Percentiles rank a stretch among this genome's conserved stretches.
Conservation (phyloP, 2,329 filamentous ascomycete genomes). For the Aspergillus clavatus region DNA sequence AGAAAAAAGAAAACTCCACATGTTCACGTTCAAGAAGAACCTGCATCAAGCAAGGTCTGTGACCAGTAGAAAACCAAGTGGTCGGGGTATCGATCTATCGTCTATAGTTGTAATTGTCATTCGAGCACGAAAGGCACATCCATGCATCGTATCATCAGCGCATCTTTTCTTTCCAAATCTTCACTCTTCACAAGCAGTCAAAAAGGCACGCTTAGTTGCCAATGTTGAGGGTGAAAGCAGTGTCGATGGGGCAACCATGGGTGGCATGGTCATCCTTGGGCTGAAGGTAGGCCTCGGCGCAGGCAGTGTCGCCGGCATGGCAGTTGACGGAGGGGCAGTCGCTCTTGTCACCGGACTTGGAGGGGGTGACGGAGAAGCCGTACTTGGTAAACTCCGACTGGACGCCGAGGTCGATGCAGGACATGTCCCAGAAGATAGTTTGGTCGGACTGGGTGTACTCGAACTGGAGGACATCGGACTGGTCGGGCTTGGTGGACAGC, state of each 20-base stretch:
- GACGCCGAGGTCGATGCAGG: slow-evolving; percentile 30
- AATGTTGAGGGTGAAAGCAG: slow-evolving; percentile 31
- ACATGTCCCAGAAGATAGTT: slow-evolving; percentile 37
- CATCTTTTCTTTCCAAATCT: neutral
- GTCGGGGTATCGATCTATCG: neutral
- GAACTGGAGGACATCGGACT: slow-evolving; percentile 40
- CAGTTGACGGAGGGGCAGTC: slow-evolving; percentile 36
- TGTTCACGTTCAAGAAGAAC: neutral
- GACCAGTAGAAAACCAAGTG: neutral
- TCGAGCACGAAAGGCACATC: too few species aligned
- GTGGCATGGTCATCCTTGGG: slow-evolving; percentile 40
- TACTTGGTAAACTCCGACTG: slow-evolving; percentile 28
- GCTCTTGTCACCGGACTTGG: slow-evolving; percentile 15
- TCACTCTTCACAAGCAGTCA: neutral
- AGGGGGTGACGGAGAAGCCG: slow-evolving; percentile 34
- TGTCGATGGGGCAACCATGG: slow-evolving; percentile 35
- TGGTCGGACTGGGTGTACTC: slow-evolving; percentile 31
- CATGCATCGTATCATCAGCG: neutral
- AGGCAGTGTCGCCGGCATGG: slow-evolving; percentile 30
- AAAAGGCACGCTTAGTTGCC: slow-evolving; percentile 17
- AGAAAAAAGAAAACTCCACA: neutral
- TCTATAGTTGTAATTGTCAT: neutral
- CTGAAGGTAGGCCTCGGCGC: slow-evolving; percentile 37
- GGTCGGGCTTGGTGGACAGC: slow-evolving; percentile 29
- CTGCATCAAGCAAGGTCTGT: neutral